These are phyloP conservation scores for Neurospora africana DNA, from an alignment of 495 filamentous ascomycete genomes.

Conservation along the genomic window DNA sequence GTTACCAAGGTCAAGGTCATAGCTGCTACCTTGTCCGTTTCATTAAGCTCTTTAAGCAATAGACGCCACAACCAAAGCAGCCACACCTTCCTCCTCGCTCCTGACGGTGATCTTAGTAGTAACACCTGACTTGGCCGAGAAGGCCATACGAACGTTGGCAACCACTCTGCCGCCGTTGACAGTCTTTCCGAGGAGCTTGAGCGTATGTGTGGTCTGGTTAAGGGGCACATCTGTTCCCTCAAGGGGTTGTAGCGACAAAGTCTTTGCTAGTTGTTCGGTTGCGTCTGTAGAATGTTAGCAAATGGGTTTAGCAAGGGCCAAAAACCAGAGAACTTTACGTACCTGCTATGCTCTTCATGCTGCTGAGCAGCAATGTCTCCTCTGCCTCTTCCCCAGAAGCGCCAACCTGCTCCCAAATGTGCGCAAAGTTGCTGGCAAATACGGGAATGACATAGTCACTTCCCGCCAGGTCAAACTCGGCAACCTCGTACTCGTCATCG, in stretches of 20 bases:
- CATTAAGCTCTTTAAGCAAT: slow-evolving; percentile 52
- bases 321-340: slow-evolving; percentile 24
- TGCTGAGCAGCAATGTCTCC: slow-evolving; percentile 83
- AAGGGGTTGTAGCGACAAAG: slow-evolving; percentile 83
- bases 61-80: slow-evolving; percentile 69
- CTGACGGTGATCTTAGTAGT: slow-evolving; percentile 88
- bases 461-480: slow-evolving; percentile 82
- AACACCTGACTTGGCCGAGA: slow-evolving; percentile 79
- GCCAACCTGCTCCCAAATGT: slow-evolving; percentile 92
- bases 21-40: neutral
- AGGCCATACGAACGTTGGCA: slow-evolving; percentile 85
- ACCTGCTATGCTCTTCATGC: slow-evolving; percentile 89
- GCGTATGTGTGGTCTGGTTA: slow-evolving; percentile 79
- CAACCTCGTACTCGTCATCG: slow-evolving; percentile 95
- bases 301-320: neutral
- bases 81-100: slow-evolving; percentile 86
- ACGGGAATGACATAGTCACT: slow-evolving; percentile 90
- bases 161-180: slow-evolving; percentile 84
- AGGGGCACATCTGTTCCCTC: slow-evolving; percentile 87
- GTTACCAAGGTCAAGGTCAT: neutral
- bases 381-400: slow-evolving; percentile 79
- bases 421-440: slow-evolving; percentile 89
- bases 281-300: slow-evolving; percentile 59
- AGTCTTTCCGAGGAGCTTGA: slow-evolving; percentile 95
- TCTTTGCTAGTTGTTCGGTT: slow-evolving; percentile 77